Evolutionary conservation across 345 rosid genomes (phyloP), one percentile per base, ranked within the genome.

Genomic region (Citrus sp.): DNA sequence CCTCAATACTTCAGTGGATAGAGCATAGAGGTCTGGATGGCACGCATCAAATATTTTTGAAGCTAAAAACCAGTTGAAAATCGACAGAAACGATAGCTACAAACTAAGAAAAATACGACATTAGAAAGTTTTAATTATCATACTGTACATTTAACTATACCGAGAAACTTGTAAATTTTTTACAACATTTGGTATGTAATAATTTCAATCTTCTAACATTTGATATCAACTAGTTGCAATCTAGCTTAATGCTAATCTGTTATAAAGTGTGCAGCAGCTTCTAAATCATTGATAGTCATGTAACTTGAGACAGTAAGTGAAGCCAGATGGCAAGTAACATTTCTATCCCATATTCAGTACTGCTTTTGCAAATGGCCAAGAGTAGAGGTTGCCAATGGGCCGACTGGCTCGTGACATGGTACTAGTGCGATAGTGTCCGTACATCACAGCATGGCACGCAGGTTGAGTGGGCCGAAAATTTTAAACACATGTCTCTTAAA

Each of bases 401-500:
- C 0, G 3, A 40, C 4, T 3, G 3, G 46, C 46, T 7, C 42
- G 3, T 38, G 12, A 0, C 42, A 8, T 2, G 42, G 2, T 38
- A 38, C 10, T 7, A 2, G 3, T 9, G 42, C 3, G 0, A 35
- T 1, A 38, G 12, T 38, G 42, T 38, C 3, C 12, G 2, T 9
- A 38, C 42, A 38, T 38, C 3, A 9, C 42, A 8, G 42, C 10
- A 38, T 8, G 10, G 10, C 10, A 8, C 0, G 42, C 42, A 38
- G 0, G 37, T 34, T 34, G 6, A 34, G 42, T 40, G 3, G 16
- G 16, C 1, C 0, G 16, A 42, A 1, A 42, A 42, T 2, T 42
- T 42, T 10, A 42, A 12, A 4, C 4, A 42, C 1, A 0, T 3
- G 16, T 0, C 2, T 0, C 4, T 42, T 42, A 3, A 2, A 42